phyloP scores from a whole-genome alignment of 2,329 filamentous ascomycete species.

The Apiospora malaysiana region DNA sequence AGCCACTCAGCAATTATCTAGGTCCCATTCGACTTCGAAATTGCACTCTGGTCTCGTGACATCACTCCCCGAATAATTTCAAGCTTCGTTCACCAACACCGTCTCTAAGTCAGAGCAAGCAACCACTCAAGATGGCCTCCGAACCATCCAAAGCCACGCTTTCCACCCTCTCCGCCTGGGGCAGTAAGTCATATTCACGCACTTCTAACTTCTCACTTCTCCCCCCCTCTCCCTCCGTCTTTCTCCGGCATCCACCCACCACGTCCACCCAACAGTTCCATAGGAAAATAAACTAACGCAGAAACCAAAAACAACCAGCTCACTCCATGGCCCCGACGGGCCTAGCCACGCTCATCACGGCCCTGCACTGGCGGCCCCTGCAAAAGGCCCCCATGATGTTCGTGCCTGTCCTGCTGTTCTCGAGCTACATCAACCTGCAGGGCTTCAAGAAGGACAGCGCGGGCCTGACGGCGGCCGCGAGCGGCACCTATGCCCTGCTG shows the following conservation, averaged over 20 bases:
- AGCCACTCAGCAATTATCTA: no score
- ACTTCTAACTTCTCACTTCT: neutral
- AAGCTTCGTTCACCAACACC: neutral
- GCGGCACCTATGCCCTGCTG: constrained; percentile 62
- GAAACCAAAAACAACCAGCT: constrained; percentile 49
- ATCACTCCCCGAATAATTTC: neutral
- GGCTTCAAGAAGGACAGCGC: constrained; percentile 64
- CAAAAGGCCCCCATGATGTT: constrained; percentile 57
- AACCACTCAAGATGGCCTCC: constrained; percentile 36
- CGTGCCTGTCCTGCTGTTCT: constrained; percentile 59
- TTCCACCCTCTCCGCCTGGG: constrained; percentile 51
- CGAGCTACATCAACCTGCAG: constrained; percentile 64
- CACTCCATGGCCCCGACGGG: constrained; percentile 60
- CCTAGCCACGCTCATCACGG: constrained; percentile 61
- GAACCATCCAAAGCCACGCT: constrained; percentile 41
- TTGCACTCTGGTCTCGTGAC: neutral
- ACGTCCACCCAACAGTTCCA: no score
- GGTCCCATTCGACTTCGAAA: no score
- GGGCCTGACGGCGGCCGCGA: constrained; percentile 61
- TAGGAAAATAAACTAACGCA: neutral
- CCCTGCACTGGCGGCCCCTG: constrained; percentile 61
- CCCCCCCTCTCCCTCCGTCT: neutral
- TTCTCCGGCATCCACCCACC: no score
- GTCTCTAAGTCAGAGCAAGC: neutral
- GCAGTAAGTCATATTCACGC: constrained; percentile 48